These are phyloP conservation scores for Eutrema japonicum DNA, from an alignment of 345 rosid genomes.

Conservation along the genomic window DNA sequence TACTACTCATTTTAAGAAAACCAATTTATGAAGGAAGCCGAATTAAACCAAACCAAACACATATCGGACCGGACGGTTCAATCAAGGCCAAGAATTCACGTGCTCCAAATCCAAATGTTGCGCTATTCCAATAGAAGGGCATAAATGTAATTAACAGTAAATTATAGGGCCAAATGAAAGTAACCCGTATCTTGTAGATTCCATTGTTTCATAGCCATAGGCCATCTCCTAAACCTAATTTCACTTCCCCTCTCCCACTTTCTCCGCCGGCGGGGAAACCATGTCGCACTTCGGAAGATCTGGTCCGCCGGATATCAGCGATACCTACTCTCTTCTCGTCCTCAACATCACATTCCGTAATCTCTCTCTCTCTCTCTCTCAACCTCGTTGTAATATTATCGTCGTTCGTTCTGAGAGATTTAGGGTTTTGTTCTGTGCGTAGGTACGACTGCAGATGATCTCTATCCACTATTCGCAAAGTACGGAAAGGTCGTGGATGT, in stretches of 20 bases:
- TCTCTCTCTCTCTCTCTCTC: slow-evolving; percentile 13
- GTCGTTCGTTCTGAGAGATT: slow-evolving; percentile 2
- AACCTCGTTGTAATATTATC: background rate
- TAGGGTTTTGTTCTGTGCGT: slow-evolving; percentile 20
- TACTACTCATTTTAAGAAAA: background rate
- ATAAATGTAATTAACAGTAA: background rate
- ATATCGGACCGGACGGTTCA: background rate
- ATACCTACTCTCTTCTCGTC: slow-evolving; percentile 78
- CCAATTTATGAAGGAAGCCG: background rate
- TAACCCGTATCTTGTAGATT: background rate
- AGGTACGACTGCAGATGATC: slow-evolving; percentile 90
- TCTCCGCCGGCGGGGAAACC: slow-evolving; percentile 30
- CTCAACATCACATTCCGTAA: slow-evolving; percentile 88
- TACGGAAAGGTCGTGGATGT: slow-evolving; percentile 89
- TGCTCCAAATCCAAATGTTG: background rate
- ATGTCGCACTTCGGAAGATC: slow-evolving; percentile 88
- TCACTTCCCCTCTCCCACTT: background rate
- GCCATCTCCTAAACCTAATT: slow-evolving; percentile 32
- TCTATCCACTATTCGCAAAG: slow-evolving; percentile 83
- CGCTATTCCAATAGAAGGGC: background rate
- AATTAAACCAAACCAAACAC: background rate
- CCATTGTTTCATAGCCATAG: background rate
- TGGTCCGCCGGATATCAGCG: slow-evolving; percentile 75
- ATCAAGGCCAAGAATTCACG: background rate
- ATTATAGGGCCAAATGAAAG: background rate